A percentile compares a stretch with the other conserved stretches of the same genome.
Conservation (phyloP, 331 rosid species). For the Arachis monticola region DNA sequence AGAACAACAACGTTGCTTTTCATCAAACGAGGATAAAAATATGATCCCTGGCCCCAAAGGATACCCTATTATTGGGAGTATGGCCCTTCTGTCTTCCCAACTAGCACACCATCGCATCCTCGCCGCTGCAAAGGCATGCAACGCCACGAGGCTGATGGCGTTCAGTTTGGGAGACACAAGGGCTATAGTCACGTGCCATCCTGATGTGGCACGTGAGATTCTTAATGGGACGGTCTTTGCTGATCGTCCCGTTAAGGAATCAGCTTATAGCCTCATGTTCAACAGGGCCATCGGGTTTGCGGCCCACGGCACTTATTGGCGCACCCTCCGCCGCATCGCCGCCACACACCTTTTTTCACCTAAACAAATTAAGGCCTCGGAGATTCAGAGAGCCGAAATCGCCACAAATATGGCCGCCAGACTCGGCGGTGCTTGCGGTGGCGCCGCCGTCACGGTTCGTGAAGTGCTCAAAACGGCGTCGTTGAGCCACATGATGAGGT, state of each 20-base stretch:
- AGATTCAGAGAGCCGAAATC: constrained; percentile 51
- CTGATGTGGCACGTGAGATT: constrained; percentile 67
- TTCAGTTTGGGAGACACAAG: constrained; percentile 74
- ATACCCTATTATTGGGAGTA: constrained; percentile 71
- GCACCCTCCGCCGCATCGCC: constrained; percentile 74
- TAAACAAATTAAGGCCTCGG: constrained; percentile 72
- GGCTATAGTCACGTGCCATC: constrained; percentile 64
- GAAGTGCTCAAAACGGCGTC: constrained; percentile 66
- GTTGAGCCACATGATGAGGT: constrained; percentile 76
- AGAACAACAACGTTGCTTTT: no score
- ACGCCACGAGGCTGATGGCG: constrained; percentile 76
- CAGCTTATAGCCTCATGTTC: constrained; percentile 76
- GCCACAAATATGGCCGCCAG: constrained; percentile 55
- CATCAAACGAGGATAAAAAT: no score
- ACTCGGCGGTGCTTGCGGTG: not conserved
- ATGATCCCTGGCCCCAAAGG: constrained; percentile 75
- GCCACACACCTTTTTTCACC: constrained; percentile 81
- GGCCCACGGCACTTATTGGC: constrained; percentile 82
- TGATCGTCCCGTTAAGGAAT: constrained; percentile 75
- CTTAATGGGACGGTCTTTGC: constrained; percentile 63
- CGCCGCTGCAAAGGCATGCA: constrained; percentile 48
- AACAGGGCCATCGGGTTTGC: constrained; percentile 87
- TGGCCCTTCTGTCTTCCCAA: constrained; percentile 53
- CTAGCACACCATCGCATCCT: constrained; percentile 71
- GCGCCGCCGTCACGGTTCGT: not conserved